Base-by-base conservation (phyloP, 495 filamentous ascomycete species). In the Geoglossum glabrum region DNA sequence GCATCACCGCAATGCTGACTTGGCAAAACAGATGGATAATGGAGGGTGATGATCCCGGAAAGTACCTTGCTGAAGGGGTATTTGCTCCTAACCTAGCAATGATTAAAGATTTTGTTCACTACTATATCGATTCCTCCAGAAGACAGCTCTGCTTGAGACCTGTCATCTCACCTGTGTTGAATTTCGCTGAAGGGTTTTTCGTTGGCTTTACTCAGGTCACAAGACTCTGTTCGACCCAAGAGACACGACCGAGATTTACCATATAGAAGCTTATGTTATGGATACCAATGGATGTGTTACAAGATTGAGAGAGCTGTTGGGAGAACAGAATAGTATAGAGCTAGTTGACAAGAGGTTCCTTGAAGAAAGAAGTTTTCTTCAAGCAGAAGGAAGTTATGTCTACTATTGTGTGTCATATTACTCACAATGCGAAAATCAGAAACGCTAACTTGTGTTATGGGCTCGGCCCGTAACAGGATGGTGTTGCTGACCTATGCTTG, bases 101-200 rank as follows among this genome's bases (percentile, higher is more conserved):
- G 36, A 40, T 56, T 43, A 62, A 62, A 51, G 60, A 59, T 33
- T 62, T 62, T 60, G 46, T 62, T 50, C 57, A 57, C 34, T 62
- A 50, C 40, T 62, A 62, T 23, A 57, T 60, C 17, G 54, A 21
- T 43, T 59, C 60, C 52, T 54, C 43, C 4, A 23, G 59, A 38
- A 40, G 52, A 59, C 50, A 54, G 17, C 49, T 62, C 57, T 34
- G 50, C 34, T 54, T 54, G 57, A 56, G 50, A 27, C 57, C 60
- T 50, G 59, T 46, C 54, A 49, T 58, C 28, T 56, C 51, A 30
- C 57, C 57, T 21, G 57, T 62, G 49, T 27, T 59, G 51, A 62
- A 56, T 46, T 59, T 62, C 38, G 60, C 60, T 15, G 57, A 61
- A 43, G 45, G 43, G 60, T 23, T 61, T 59, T 43, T 61, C 36